Evolutionary conservation across 768 basidiomycete genomes (phyloP), one percentile per base, ranked within the genome.

Genomic region (Xerocomus spinulosus): DNA sequence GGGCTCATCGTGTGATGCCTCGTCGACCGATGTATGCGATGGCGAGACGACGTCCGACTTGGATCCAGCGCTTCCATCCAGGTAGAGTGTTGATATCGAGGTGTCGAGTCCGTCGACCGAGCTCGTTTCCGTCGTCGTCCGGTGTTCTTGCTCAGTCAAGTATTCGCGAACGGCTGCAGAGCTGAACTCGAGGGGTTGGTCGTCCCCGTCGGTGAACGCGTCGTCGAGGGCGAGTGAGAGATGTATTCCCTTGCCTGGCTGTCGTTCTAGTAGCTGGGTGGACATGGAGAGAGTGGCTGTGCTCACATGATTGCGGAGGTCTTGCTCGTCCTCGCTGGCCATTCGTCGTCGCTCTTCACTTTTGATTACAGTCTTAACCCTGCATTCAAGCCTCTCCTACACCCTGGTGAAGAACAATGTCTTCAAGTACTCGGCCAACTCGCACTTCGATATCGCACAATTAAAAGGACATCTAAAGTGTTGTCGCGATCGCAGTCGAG

Each of bases 391-490:
- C 73, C 81, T 4, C 79, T 92, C 14, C 78, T 96, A 3, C 92
- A 96, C 59, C 92, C 92, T 3, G 92, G 92, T 9, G 92, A 95
- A 61, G 77, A 83, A 44, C 81, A 92, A 63, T 86, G 83, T 53
- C 76, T 94, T n/a, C 84, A 91, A 87, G 41, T 80, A 9, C 78
- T 96, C 3, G 87, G 80, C 9, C 74, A 77, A 40, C 79, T 94
- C 41, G 92, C 87, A 1, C 76, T 73, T 43, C 80, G 84, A 21
- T 94, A 92, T 67, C 74, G 79, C 51, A 83, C 73, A 52, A 82
- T 95, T 63, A 85, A 81, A 64, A 62, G 71, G 49, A 72, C 80
- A 17, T 84, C 74, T 50, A 59, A 64, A 32, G 57, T 57, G 2
- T 71, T 85, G 21, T 75, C 79, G 23, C 74, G 72, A 18, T 82